Percentiles rank a stretch among this genome's conserved stretches.
Conservation (phyloP, 2,329 filamentous ascomycete genomes). For the Phyllosticta citriasiana region DNA sequence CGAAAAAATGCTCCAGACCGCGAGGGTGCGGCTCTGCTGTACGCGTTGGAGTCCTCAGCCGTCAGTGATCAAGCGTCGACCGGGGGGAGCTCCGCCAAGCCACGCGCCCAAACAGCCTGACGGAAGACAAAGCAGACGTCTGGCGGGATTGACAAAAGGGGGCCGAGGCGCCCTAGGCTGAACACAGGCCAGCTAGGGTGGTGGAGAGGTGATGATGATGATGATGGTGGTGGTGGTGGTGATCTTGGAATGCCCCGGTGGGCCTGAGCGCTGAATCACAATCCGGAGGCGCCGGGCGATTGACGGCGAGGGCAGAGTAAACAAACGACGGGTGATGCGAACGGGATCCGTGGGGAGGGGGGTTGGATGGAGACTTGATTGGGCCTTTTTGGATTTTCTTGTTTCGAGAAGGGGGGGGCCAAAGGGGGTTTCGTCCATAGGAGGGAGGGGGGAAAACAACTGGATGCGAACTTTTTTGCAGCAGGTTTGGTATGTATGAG, state of each 20-base stretch:
- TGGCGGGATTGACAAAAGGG: background rate
- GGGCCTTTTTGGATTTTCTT: background rate
- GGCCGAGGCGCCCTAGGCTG: background rate
- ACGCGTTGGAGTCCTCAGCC: conserved; percentile 2
- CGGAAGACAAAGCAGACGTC: background rate
- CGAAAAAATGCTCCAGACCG: background rate
- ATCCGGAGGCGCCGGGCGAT: conserved; percentile 18
- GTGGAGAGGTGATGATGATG: background rate
- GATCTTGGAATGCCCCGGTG: conserved; percentile 6
- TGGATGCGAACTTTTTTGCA: background rate
- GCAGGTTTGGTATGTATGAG: conserved; percentile 2
- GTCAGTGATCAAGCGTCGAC: background rate
- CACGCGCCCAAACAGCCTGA: background rate
- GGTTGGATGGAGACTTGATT: background rate
- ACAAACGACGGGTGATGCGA: conserved; percentile 16
- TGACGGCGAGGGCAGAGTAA: conserved; percentile 9
- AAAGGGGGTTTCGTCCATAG: background rate
- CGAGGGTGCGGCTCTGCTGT: conserved; percentile 5
- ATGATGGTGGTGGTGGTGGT: background rate
- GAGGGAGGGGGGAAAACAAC: conserved; percentile 10
- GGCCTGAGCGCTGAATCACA: conserved; percentile 29
- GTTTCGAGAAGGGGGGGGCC: background rate
- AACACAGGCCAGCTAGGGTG: background rate
- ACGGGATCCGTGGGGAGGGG: conserved; percentile 11
- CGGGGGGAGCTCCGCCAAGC: conserved; percentile 4